These are phyloP conservation scores for Beauveria scarabaeidicola DNA, from an alignment of 2,329 filamentous ascomycete species.

Conservation along the genomic window DNA sequence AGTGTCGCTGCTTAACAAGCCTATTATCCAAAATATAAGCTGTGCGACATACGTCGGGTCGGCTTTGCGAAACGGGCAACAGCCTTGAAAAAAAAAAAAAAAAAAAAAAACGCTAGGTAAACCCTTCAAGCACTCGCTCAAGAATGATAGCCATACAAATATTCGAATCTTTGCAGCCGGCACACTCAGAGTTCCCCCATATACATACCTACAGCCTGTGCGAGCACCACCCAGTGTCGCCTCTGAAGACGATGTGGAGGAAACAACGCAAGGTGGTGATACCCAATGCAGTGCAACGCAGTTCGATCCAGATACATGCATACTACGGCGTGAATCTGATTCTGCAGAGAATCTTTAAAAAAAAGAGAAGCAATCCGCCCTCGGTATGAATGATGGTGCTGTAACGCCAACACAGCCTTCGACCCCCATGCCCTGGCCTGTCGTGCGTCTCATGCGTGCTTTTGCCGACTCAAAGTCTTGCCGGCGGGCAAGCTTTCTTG, in stretches of 20 bases:
- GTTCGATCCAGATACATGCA: neutral
- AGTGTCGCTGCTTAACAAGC: neutral
- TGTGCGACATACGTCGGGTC: neutral
- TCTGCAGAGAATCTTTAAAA: neutral
- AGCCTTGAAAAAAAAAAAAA: neutral
- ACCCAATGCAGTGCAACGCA: neutral
- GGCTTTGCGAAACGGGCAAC: neutral
- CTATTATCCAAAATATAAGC: neutral
- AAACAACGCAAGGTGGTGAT: conserved; percentile 3
- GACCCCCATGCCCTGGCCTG: neutral
- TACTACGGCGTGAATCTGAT: too few species aligned
- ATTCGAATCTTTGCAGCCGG: too few species aligned
- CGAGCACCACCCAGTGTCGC: neutral
- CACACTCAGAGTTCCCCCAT: too few species aligned
- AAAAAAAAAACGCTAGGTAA: too few species aligned
- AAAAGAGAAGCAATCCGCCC: neutral
- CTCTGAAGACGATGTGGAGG: neutral
- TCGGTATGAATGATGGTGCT: neutral
- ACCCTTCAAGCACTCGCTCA: neutral
- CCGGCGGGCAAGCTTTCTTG: neutral
- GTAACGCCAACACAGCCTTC: neutral
- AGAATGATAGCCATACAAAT: neutral
- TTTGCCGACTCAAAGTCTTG: neutral
- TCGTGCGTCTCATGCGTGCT: neutral
- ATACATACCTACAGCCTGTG: too few species aligned